These are phyloP conservation scores for Lithocarpus polystachyus DNA, from an alignment of 306 rosid species.

Conservation along the genomic window DNA sequence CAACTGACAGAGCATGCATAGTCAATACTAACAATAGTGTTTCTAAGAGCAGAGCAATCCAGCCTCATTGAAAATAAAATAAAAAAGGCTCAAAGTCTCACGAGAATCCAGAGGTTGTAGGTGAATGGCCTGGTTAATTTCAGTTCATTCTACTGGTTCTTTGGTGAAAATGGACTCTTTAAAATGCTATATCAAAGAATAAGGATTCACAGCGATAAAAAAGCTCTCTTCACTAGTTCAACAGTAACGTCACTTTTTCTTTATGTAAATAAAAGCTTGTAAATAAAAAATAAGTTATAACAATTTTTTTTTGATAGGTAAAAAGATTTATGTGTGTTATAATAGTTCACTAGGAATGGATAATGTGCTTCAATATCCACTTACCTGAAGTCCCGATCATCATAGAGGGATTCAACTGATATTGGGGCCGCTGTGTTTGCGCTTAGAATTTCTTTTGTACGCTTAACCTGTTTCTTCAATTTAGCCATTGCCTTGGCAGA, in stretches of 20 bases:
- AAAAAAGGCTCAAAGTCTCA: not conserved
- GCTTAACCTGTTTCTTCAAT: conserved; percentile 93
- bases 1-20: too few species aligned
- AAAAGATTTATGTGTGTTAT: too few species aligned
- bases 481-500: conserved; percentile 96
- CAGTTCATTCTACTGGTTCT: not conserved
- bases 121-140: not conserved
- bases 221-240: not conserved
- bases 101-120: not conserved
- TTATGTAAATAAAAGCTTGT: not conserved
- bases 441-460: conserved; percentile 95
- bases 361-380: conserved; percentile 16
- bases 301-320: not conserved
- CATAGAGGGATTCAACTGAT: conserved; percentile 90
- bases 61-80: not conserved
- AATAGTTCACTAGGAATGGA: not conserved
- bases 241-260: not conserved
- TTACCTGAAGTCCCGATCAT: conserved; percentile 86
- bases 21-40: not conserved
- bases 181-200: not conserved
- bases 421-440: conserved; percentile 94
- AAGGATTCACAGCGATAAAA: not conserved
- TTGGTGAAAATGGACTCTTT: not conserved
- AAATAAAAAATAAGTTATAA: not conserved
- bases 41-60: not conserved